Conservation (phyloP, 768 basidiomycete genomes). For the Fomitopsis pulvina region DNA sequence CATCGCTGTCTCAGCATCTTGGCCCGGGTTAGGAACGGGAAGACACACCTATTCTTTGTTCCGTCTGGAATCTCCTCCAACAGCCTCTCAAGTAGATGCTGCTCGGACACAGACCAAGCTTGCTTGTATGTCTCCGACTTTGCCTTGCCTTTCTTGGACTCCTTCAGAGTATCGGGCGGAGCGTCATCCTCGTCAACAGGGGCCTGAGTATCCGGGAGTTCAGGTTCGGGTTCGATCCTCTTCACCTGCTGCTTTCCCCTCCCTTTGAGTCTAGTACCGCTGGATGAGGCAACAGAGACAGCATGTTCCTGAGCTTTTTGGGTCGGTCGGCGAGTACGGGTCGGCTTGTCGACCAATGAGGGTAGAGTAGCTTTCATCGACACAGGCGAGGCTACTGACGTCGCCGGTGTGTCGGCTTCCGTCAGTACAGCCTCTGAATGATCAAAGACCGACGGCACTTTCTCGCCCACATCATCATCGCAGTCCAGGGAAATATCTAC, state of each 20-base stretch:
- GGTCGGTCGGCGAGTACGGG: slow-evolving; percentile 7
- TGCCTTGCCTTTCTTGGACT: slow-evolving; percentile 26
- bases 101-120: slow-evolving; percentile 70
- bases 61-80: slow-evolving; percentile 73
- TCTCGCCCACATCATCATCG: slow-evolving; percentile 10
- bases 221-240: not conserved
- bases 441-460: not conserved
- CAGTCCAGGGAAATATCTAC: slow-evolving; percentile 46
- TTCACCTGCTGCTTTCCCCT: not conserved
- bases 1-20: slow-evolving; percentile 6
- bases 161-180: slow-evolving; percentile 7
- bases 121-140: slow-evolving; percentile 79
- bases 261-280: not conserved
- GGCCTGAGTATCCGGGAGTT: not conserved
- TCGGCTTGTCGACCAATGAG: not conserved
- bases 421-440: slow-evolving; percentile 6
- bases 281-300: not conserved
- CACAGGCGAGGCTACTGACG: slow-evolving; percentile 9
- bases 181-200: not conserved
- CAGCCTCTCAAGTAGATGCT: slow-evolving; percentile 68
- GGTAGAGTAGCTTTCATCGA: not conserved
- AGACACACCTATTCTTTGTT: slow-evolving; percentile 61
- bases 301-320: slow-evolving; percentile 8
- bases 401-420: slow-evolving; percentile 14
- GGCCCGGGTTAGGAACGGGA: not conserved